These are phyloP conservation scores for Malus hybrid DNA, from an alignment of 331 rosid genomes.

Conservation along the genomic window DNA sequence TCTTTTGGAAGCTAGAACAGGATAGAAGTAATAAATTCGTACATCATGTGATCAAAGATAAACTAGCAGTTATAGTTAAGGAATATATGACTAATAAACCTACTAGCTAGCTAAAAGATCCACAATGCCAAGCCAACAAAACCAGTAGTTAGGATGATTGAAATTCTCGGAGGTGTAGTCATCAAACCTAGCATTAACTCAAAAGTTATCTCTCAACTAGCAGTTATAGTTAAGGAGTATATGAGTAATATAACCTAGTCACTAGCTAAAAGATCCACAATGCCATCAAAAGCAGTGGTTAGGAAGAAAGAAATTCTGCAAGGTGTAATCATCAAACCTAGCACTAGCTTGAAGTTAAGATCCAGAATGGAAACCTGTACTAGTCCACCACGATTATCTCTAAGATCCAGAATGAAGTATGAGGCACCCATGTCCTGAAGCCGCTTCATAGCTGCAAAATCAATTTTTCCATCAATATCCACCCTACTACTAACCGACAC, in stretches of 20 bases:
- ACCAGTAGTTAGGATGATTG: neutral
- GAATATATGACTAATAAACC: no score
- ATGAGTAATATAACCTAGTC: no score
- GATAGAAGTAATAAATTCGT: no score
- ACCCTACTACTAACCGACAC: neutral
- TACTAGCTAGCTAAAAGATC: no score
- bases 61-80: no score
- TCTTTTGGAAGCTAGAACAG: no score
- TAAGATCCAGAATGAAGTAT: conserved; percentile 78
- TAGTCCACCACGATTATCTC: conserved; percentile 97
- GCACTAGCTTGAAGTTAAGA: neutral
- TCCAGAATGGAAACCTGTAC: conserved; percentile 63
- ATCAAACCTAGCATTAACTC: neutral
- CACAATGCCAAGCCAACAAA: no score
- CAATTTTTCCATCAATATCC: conserved; percentile 7
- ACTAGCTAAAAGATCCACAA: no score
- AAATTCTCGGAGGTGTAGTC: neutral
- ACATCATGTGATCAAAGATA: no score
- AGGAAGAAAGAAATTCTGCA: neutral
- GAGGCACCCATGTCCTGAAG: conserved; percentile 90
- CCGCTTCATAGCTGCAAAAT: conserved; percentile 80
- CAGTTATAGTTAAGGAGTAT: no score
- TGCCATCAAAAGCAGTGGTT: neutral
- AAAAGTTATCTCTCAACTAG: neutral
- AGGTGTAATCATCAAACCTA: neutral